Base-by-base conservation (phyloP, 78 protist species). In the Kipferlia bialata region DNA sequence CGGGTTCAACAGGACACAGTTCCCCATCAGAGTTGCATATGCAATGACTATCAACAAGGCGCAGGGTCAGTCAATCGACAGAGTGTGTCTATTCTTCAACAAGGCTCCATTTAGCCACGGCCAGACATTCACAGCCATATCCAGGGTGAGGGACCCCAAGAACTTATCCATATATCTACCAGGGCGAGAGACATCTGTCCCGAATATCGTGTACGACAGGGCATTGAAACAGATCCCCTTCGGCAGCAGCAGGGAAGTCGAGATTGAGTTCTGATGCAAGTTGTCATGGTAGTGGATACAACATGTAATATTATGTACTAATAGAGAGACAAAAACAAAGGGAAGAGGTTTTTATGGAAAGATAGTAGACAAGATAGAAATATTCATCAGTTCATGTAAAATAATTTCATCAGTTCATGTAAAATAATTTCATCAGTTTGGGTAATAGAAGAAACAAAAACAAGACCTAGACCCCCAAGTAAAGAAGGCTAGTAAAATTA, bases 41-140 rank as follows among this genome's bases (percentile, higher is more conserved):
- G 64, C 64, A 60, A 60, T 60, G 64, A 60, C 64, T 17, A 60
- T 60, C 28, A 60, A 60, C 64, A 60, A 60, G 26, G 64, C 64
- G 16, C 64, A 60, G 28, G 64, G 64, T 18, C 64, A 60, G 26
- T 24, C 34, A 16, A 29, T 60, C 28, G 17, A 16, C 22, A 22
- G 22, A 22, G 64, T 60, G 24, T 24, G 64, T 24, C 17, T 60
- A 60, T 18, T 29, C 26, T 17, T 60, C 28, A 24, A 24, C 22
- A 60, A 18, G 41, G 41, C 64, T 28, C 41, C 26, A 16, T 60
- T 60, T 29, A 60, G 17, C 26, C 64, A 60, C 26, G 64, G 64
- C 26, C 64, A 60, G 26, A 24, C 26, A 18, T 60, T 29, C 26
- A n/a, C n/a, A n/a, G n/a, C n/a, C n/a, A n/a, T n/a, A n/a, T n/a